A percentile compares a stretch with the other conserved stretches of the same genome.
Evolutionary conservation across 176 grass and related monocot genomes (phyloP).

Genomic region (Lolium perenne): DNA sequence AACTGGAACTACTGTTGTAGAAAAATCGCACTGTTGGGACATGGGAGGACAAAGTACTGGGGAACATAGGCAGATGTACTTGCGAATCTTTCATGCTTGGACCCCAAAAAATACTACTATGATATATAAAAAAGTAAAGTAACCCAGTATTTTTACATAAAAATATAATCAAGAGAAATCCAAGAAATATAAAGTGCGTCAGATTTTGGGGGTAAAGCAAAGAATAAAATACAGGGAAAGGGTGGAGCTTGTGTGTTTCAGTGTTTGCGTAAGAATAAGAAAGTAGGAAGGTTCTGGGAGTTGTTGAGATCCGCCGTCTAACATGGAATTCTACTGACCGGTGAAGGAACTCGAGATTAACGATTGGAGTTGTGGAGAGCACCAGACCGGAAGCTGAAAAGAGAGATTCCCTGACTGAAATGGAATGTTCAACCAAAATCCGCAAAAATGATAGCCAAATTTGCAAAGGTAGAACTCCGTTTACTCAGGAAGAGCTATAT

Average conservation of each 20-base stretch:
- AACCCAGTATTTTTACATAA: neutral
- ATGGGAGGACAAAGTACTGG: constrained; percentile 34
- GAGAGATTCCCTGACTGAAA: neutral
- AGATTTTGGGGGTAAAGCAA: neutral
- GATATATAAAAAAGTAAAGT: neutral
- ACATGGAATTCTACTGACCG: constrained; percentile 20
- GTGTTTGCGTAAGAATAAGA: neutral
- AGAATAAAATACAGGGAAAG: neutral
- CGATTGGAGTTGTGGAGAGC: neutral
- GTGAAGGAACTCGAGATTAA: neutral
- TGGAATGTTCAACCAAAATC: neutral
- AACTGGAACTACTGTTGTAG: neutral
- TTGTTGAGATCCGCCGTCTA: constrained; percentile 43
- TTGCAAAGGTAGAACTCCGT: neutral
- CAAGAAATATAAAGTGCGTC: neutral
- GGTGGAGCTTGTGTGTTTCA: neutral
- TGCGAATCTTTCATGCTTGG: constrained; percentile 55
- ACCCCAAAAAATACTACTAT: neutral
- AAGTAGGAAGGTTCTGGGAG: neutral
- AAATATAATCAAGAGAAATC: neutral
- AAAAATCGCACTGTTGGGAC: constrained; percentile 40
- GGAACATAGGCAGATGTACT: constrained; percentile 50
- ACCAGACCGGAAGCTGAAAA: neutral
- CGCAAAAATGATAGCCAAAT: neutral
- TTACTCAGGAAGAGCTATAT: neutral